Evolutionary conservation across 1,284 basidiomycete species (phyloP), one percentile per base, ranked within the genome.

Genomic region (Meira miltonrushii): DNA sequence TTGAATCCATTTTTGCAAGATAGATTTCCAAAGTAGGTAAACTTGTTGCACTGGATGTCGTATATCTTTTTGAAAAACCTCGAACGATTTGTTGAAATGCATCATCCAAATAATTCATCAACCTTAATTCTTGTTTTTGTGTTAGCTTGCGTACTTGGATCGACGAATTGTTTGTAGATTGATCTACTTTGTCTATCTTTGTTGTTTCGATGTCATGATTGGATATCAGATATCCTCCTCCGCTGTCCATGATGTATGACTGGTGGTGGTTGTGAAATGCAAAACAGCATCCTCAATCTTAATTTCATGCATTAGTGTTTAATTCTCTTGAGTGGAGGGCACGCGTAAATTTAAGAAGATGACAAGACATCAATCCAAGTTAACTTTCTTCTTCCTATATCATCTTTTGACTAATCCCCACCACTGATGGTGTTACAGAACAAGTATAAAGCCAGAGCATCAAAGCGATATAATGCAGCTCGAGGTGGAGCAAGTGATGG

Each of bases 371-470:
- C n/a, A n/a, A n/a, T n/a, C n/a, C n/a, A n/a, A 15, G 40, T 3
- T 2, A 43, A 43, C 19, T 43, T 43, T 2, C 13, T 19, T 19
- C 19, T 43, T 43, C 40, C n/a, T n/a, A 43, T 43, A 15, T 6
- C 19, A 3, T 19, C 11, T 11, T 43, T 43, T 43, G 19, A 15
- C 13, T 5, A 43, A 15, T 4, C 39, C n/a, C 21, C 9, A 53
- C 25, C 38, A 41, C 38, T 40, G 19, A 77, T 77, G 75, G 74
- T 76, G 38, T 59, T 77, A 40, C 75, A 77, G 40, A 75, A 77
- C 64, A 77, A 75, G 54, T 76, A 71, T 72, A 77, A 77, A 54
- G 75, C 75, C 12, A 65, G 68, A 25, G 75, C 75, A 2, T 76
- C 74, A 38, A 55, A 70, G 39, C 60, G 66, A 12, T 75, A 77